Evolutionary conservation across 768 basidiomycete genomes (phyloP).

Genomic region (Suillus plorans): DNA sequence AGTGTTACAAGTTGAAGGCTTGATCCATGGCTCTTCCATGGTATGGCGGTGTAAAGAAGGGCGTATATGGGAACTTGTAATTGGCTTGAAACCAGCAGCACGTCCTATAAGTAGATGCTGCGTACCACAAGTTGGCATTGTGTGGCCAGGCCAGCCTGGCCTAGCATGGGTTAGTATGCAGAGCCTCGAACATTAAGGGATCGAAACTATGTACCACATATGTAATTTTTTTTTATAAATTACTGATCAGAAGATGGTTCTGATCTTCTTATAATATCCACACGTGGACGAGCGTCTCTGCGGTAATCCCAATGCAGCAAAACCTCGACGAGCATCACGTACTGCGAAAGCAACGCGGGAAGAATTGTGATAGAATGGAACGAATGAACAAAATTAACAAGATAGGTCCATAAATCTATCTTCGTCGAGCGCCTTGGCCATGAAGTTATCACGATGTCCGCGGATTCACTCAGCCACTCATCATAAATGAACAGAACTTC

Average conservation of each 20-base stretch:
- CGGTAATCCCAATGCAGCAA: neutral
- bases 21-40: slow-evolving; percentile 5
- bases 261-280: neutral
- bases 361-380: neutral
- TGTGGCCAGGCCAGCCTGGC: too few species aligned
- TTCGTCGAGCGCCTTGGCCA: neutral
- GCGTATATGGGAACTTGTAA: neutral
- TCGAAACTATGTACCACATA: slow-evolving; percentile 1
- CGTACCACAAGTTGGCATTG: neutral
- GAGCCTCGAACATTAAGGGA: neutral
- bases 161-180: neutral
- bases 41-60: slow-evolving; percentile 2
- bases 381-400: neutral
- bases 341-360: slow-evolving; percentile 7
- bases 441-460: slow-evolving; percentile 5
- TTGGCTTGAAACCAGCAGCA: neutral
- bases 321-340: neutral
- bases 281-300: neutral
- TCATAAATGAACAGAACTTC: neutral
- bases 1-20: neutral
- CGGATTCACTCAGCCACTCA: neutral
- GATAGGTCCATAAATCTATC: slow-evolving; percentile 2
- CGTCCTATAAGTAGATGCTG: neutral
- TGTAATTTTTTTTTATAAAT: neutral
- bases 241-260: neutral